phyloP scores from a whole-genome alignment of 208 protist genomes.

The Borovskyia barvae region DNA sequence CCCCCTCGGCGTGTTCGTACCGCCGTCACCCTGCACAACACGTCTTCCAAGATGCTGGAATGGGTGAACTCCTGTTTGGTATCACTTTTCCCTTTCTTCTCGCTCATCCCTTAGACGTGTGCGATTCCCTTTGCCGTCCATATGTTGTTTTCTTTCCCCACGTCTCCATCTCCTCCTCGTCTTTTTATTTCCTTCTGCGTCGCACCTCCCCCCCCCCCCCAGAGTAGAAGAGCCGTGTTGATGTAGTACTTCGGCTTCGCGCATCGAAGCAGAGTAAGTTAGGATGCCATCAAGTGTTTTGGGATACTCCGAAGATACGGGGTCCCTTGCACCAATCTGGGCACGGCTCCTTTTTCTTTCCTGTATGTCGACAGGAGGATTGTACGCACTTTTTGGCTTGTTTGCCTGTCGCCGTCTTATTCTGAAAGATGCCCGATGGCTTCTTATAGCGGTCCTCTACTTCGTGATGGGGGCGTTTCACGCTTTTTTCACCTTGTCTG shows the following conservation, averaged over 20 bases:
- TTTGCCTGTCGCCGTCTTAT: slow-evolving; percentile 67
- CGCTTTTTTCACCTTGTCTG: slow-evolving; percentile 59
- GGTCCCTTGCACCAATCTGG: slow-evolving; percentile 35
- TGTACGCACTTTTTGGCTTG: slow-evolving; percentile 63
- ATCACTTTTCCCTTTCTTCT: too few relatives aligned
- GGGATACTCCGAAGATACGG: slow-evolving; percentile 14
- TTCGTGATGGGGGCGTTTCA: slow-evolving; percentile 62
- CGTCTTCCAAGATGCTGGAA: too few relatives aligned
- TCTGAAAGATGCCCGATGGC: slow-evolving; percentile 47
- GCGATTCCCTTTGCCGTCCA: too few relatives aligned
- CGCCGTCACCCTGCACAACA: too few relatives aligned
- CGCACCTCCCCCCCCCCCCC: not conserved
- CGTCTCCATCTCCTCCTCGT: not conserved
- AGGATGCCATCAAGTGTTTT: slow-evolving; percentile 28
- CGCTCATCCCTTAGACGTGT: not conserved
- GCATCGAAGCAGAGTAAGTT: not conserved
- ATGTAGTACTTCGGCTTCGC: not conserved
- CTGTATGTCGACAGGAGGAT: slow-evolving; percentile 36
- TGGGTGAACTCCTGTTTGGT: too few relatives aligned
- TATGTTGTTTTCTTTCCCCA: slow-evolving; percentile 1
- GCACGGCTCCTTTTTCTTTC: slow-evolving; percentile 60
- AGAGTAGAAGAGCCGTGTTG: not conserved
- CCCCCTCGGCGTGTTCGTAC: too few relatives aligned
- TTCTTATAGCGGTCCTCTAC: slow-evolving; percentile 51
- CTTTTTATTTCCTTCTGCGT: not conserved